These are phyloP conservation scores for Saccharomycopsis hybrid DNA, from an alignment of 1,139 yeast species.

Conservation along the genomic window DNA sequence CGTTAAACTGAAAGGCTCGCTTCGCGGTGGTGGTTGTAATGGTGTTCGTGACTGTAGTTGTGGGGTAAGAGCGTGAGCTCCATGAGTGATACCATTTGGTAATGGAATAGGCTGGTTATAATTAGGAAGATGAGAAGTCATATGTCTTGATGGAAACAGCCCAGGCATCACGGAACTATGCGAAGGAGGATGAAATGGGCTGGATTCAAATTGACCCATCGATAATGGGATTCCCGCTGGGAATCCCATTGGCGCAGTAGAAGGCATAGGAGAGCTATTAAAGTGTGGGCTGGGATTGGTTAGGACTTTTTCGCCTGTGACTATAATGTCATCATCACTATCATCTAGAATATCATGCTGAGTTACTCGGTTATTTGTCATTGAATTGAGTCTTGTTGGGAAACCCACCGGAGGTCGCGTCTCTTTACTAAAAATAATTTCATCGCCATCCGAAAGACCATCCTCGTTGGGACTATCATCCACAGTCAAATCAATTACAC, in stretches of 20 bases:
- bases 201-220: too few species aligned
- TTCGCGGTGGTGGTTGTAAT: not conserved
- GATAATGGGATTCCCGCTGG: too few species aligned
- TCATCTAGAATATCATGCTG: not conserved
- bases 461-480: not conserved
- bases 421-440: not conserved
- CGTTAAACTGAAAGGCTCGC: not conserved
- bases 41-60: not conserved
- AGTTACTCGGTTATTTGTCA: too few species aligned
- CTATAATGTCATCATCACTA: constrained; percentile 15
- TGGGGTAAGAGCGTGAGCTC: not conserved
- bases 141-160: not conserved
- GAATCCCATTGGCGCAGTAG: too few species aligned
- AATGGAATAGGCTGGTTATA: constrained; percentile 19
- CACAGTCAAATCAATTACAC: not conserved
- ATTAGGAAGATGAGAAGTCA: not conserved
- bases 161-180: not conserved
- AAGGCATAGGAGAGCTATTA: not conserved
- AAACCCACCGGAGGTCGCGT: not conserved
- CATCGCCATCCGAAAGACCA: not conserved
- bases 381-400: too few species aligned
- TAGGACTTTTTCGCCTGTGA: constrained; percentile 8
- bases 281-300: not conserved
- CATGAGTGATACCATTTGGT: not conserved
- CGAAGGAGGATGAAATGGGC: too few species aligned